These are phyloP conservation scores for Alternaria arborescens DNA, from an alignment of 2,329 filamentous ascomycete species.

Conservation along the genomic window DNA sequence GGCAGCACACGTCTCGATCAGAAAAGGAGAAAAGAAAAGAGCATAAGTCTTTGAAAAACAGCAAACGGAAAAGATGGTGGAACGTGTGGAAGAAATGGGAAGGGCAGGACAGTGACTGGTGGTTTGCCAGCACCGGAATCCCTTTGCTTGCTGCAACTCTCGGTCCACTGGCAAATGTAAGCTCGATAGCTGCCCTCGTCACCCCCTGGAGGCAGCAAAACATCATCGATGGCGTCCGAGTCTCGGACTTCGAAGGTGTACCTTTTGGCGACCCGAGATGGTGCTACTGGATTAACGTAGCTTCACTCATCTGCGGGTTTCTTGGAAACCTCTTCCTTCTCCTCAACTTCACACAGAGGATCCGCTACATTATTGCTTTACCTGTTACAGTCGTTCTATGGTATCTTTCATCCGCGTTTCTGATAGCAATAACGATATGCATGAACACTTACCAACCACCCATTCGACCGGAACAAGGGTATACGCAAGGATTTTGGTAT, in stretches of 20 bases:
- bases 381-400: constrained; percentile 85
- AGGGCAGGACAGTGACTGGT: constrained; percentile 44
- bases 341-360: constrained; percentile 82
- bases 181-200: constrained; percentile 87
- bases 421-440: constrained; percentile 71
- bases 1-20: neutral
- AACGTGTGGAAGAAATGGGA: constrained; percentile 24
- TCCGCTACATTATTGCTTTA: constrained; percentile 83
- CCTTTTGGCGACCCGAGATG: constrained; percentile 75
- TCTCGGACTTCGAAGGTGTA: constrained; percentile 63
- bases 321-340: constrained; percentile 82
- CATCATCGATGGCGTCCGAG: constrained; percentile 56
- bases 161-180: constrained; percentile 85
- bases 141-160: constrained; percentile 81
- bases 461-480: constrained; percentile 59
- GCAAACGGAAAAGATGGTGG: constrained; percentile 17
- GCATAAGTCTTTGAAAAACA: neutral
- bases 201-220: constrained; percentile 75
- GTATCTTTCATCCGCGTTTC: constrained; percentile 69
- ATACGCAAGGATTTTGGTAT: constrained; percentile 89
- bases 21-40: neutral
- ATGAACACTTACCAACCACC: constrained; percentile 69
- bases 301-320: constrained; percentile 78
- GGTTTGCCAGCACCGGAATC: constrained; percentile 51
- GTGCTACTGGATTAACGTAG: constrained; percentile 77